Percentiles rank a stretch among this genome's conserved stretches.
phyloP scores from a whole-genome alignment of 208 protist species.

The Leishmania aethiopica region DNA sequence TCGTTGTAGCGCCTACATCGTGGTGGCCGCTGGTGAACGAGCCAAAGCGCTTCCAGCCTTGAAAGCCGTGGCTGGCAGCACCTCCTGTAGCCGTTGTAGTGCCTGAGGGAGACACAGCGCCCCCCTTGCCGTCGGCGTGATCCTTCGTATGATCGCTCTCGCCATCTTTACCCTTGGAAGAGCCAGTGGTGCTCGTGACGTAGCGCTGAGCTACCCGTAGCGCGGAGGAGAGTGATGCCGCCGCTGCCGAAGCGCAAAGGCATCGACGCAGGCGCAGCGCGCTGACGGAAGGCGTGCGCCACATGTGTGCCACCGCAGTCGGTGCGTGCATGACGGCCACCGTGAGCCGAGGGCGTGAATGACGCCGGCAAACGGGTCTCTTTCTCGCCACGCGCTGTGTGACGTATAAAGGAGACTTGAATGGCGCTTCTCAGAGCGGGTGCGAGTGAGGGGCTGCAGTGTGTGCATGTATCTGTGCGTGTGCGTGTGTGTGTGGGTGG shows the following conservation, averaged over 20 bases:
- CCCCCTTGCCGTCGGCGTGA: neutral
- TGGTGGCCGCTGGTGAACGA: neutral
- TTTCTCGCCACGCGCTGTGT: neutral
- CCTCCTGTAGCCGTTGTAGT: neutral
- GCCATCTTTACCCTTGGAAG: conserved; percentile 10
- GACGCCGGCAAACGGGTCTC: neutral
- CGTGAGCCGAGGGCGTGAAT: neutral
- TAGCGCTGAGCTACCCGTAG: conserved; percentile 4
- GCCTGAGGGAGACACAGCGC: neutral
- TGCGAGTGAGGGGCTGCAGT: neutral
- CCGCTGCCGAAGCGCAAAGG: neutral
- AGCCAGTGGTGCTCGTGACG: neutral
- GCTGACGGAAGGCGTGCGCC: neutral
- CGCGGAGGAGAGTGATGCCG: neutral
- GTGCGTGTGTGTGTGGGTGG: neutral
- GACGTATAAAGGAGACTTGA: neutral
- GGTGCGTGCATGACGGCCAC: neutral
- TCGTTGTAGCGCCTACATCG: neutral
- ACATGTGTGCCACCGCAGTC: neutral
- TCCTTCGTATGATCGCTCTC: neutral
- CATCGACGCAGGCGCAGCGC: conserved; percentile 7
- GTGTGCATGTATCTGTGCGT: neutral
- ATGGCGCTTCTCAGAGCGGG: neutral
- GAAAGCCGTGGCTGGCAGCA: neutral
- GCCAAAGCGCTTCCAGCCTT: conserved; percentile 27